A percentile compares a stretch with the other conserved stretches of the same genome.
phyloP scores from a whole-genome alignment of 495 filamentous ascomycete species.

The Paragyromitra xinjiangensis region DNA sequence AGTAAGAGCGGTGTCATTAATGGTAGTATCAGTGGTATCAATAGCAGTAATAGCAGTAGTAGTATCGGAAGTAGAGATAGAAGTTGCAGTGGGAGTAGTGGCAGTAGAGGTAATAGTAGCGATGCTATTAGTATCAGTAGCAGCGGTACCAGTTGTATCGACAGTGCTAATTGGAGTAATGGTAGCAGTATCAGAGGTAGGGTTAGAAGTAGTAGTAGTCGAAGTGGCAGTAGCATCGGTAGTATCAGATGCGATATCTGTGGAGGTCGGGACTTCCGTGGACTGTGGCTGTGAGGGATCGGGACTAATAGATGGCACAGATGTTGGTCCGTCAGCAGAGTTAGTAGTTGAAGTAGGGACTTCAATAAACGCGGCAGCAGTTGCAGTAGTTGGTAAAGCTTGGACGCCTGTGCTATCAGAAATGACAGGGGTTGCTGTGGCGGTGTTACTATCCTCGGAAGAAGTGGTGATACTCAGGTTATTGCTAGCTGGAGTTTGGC shows the following conservation, averaged over 20 bases:
- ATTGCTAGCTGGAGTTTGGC: background rate
- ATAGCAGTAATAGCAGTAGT: background rate
- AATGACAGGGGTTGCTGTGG: background rate
- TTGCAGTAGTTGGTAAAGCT: background rate
- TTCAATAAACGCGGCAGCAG: background rate
- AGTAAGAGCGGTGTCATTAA: background rate
- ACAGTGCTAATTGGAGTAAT: background rate
- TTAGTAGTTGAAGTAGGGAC: slow-evolving; percentile 1
- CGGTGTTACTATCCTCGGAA: background rate
- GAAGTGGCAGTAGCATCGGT: background rate
- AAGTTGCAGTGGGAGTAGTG: background rate
- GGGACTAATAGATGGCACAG: background rate
- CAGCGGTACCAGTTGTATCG: background rate
- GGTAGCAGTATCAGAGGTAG: background rate
- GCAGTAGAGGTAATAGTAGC: background rate
- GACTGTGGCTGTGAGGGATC: background rate
- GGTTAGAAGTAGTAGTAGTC: background rate
- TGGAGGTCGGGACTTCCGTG: background rate
- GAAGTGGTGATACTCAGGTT: background rate
- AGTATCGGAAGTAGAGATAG: background rate
- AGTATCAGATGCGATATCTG: background rate
- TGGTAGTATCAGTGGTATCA: background rate
- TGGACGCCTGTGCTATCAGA: background rate
- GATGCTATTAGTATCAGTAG: background rate
- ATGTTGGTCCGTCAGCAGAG: background rate